These are phyloP conservation scores for Cryptosporidium andersoni DNA, from an alignment of 169 alveolate species.

Conservation along the genomic window DNA sequence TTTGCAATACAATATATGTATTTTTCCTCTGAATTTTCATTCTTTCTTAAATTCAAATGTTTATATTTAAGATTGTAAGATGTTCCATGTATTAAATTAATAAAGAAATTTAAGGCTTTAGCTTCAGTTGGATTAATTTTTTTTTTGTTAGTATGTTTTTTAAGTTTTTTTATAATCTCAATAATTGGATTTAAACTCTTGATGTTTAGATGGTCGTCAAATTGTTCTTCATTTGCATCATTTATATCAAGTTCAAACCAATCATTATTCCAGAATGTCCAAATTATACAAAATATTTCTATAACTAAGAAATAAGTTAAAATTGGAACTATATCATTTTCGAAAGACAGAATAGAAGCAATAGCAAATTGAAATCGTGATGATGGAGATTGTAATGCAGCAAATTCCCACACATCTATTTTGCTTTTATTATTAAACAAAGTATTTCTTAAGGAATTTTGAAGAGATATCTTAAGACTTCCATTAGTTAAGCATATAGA, in stretches of 20 bases:
- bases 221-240: background rate
- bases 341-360: background rate
- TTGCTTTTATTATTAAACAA: background rate
- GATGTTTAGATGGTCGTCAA: background rate
- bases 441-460: background rate
- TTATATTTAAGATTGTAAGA: background rate
- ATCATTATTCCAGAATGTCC: slow-evolving; percentile 64
- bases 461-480: background rate
- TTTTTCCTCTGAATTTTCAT: background rate
- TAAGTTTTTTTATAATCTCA: background rate
- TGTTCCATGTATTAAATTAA: slow-evolving; percentile 12
- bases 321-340: background rate
- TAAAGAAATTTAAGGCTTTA: slow-evolving; percentile 13
- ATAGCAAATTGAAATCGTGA: slow-evolving; percentile 29
- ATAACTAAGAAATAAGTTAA: slow-evolving; percentile 12
- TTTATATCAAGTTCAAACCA: slow-evolving; percentile 11
- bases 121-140: background rate
- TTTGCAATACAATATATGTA: background rate
- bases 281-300: slow-evolving; percentile 42
- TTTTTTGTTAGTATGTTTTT: background rate
- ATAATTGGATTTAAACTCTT: background rate
- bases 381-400: slow-evolving; percentile 54
- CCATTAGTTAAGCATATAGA: background rate
- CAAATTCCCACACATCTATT: slow-evolving; percentile 45
- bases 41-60: background rate